Conservation (phyloP, 2,329 filamentous ascomycete species). For the Madurella fahalii region DNA sequence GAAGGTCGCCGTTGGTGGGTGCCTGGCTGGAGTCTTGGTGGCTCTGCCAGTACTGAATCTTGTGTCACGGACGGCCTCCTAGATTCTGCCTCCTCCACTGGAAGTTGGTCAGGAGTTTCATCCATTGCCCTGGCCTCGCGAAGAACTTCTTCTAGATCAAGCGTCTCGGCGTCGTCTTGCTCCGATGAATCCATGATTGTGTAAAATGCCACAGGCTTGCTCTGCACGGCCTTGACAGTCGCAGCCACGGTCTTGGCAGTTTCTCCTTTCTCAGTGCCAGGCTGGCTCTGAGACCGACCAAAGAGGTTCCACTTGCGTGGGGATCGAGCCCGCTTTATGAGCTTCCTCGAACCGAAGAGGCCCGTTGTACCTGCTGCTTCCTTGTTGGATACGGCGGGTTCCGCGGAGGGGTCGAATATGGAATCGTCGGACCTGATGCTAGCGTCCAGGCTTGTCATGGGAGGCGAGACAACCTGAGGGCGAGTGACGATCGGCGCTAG, state of each 20-base stretch:
- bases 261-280: constrained; percentile 37
- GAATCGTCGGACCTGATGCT: constrained; percentile 57
- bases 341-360: constrained; percentile 44
- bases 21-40: not conserved
- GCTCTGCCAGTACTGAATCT: not conserved
- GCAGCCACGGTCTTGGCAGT: constrained; percentile 40
- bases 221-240: constrained; percentile 45
- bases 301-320: constrained; percentile 63
- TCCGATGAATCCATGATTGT: constrained; percentile 59
- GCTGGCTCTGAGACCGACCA: constrained; percentile 48
- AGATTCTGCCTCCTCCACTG: constrained; percentile 3
- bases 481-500: constrained; percentile 52
- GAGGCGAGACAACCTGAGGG: constrained; percentile 38
- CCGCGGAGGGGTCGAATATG: constrained; percentile 38
- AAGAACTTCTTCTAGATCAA: constrained; percentile 46
- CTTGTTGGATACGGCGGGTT: constrained; percentile 31
- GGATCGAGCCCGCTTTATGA: constrained; percentile 51
- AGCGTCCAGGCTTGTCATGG: constrained; percentile 54
- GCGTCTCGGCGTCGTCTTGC: constrained; percentile 39
- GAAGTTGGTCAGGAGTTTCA: constrained; percentile 12
- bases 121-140: constrained; percentile 44
- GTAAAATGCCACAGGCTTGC: constrained; percentile 56
- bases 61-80: constrained; percentile 16
- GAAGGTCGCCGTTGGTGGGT: not conserved
- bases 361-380: constrained; percentile 25